Base-by-base conservation (phyloP, 768 basidiomycete species). In the Aureoboletus auriporus region DNA sequence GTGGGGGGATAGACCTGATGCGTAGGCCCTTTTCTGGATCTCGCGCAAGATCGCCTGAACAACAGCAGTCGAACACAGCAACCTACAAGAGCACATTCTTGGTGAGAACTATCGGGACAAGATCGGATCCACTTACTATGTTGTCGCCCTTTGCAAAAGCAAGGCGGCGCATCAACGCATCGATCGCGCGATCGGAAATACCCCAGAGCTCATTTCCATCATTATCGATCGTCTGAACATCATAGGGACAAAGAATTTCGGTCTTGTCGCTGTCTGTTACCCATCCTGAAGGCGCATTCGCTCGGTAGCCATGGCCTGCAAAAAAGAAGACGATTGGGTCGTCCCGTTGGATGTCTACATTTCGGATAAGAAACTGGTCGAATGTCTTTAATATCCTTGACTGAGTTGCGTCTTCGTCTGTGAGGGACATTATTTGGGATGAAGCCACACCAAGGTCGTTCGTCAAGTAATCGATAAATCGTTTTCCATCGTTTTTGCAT, bases 251-350 rank as follows among this genome's bases (percentile, higher is more conserved):
- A 5, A 60, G 47, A 4, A 37, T 41, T 31, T 60, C 59, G 8
- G 58, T 47, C 39, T 38, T 52, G 37, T 42, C 36, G 12, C 14
- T 30, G 7, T 52, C 53, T 14, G 59, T 42, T 33, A 61, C 37
- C 59, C 59, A 61, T 12, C 59, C 59, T 5, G 23, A 17, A 17
- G 59, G 59, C 5, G 55, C 50, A 6, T 35, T 28, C 0, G n/a
- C 5, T 17, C 5, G 59, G 16, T 42, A 35, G 0, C 59, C 59
- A 23, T 60, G 59, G 4, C 59, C 59, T 0, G 59, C 55, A 12
- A 49, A 60, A 13, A 44, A 60, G 51, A 61, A 54, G 1, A 60
- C 3, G n/a, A 60, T 61, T 9, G 46, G 36, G 12, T 61, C 59
- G 29, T 56, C 44, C 26, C 40, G 44, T 16, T 44, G 46, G 4